Evolutionary conservation across 164 flowering plant genomes (phyloP).

Genomic region (Hamamelis virginiana): DNA sequence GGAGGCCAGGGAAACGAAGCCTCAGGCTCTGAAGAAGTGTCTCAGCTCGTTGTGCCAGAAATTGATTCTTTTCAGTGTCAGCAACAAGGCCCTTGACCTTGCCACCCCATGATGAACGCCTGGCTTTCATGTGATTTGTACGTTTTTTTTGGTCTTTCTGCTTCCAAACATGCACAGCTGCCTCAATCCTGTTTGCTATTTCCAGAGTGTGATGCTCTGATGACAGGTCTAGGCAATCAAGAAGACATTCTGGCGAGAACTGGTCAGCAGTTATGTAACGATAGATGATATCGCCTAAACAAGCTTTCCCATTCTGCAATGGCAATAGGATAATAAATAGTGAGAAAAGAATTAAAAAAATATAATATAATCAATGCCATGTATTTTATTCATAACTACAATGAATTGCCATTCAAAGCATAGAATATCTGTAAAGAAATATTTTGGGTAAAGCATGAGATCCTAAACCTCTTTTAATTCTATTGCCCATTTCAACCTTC

Average conservation of each 20-base stretch:
- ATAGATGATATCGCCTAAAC: slow-evolving; percentile 63
- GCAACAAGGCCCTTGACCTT: slow-evolving; percentile 62
- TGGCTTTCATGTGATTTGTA: slow-evolving; percentile 26
- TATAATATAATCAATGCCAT: background rate
- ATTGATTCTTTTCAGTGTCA: slow-evolving; percentile 42
- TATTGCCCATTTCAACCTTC: background rate
- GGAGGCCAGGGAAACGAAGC: slow-evolving; percentile 64
- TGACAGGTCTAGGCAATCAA: slow-evolving; percentile 63
- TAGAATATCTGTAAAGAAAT: background rate
- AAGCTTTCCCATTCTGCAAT: slow-evolving; percentile 59
- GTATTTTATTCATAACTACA: background rate
- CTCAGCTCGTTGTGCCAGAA: slow-evolving; percentile 57
- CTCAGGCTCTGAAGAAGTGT: slow-evolving; percentile 50
- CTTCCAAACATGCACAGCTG: slow-evolving; percentile 60
- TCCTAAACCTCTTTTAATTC: background rate
- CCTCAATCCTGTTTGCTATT: slow-evolving; percentile 61
- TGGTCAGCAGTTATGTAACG: slow-evolving; percentile 55
- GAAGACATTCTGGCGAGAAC: slow-evolving; percentile 62
- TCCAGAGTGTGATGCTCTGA: slow-evolving; percentile 63
- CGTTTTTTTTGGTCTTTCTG: slow-evolving; percentile 46
- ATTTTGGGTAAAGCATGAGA: background rate
- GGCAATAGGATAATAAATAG: background rate
- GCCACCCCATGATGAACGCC: slow-evolving; percentile 57
- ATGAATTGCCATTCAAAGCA: background rate
- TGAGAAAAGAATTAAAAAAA: background rate